These are phyloP conservation scores for Apium graveolens DNA, from an alignment of 129 eudicot species.

Conservation along the genomic window DNA sequence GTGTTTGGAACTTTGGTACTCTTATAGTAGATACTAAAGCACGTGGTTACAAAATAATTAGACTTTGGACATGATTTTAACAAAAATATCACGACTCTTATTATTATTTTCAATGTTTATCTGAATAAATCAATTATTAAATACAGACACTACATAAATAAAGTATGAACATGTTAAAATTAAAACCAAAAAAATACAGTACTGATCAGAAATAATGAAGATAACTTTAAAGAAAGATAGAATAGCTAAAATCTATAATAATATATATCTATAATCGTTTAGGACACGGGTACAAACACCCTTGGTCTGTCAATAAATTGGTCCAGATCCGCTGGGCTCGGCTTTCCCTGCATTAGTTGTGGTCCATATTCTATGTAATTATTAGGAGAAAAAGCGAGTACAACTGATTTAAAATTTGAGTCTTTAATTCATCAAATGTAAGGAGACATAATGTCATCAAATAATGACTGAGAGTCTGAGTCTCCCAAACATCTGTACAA, in stretches of 20 bases:
- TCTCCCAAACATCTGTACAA: not conserved
- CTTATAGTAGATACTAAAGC: not conserved
- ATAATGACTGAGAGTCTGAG: not conserved
- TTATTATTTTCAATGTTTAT: not conserved
- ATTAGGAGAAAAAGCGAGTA: not conserved
- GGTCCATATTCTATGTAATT: not conserved
- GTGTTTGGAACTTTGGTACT: not conserved
- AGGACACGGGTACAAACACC: not conserved
- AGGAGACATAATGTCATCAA: not conserved
- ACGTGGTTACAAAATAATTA: not conserved
- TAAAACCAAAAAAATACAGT: not conserved
- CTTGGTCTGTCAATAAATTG: not conserved
- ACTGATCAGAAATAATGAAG: not conserved
- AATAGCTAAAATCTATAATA: not conserved
- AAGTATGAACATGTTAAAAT: not conserved
- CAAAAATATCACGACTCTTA: not conserved
- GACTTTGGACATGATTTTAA: not conserved
- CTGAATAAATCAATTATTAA: not conserved
- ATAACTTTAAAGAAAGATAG: not conserved
- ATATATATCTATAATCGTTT: not conserved
- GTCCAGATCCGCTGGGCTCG: not conserved
- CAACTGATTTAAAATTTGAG: not conserved
- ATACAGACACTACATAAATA: not conserved
- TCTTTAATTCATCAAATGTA: not conserved
- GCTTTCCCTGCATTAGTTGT: not conserved